Percentiles rank a stretch among this genome's conserved stretches.
Conservation (phyloP, 176 grass and related monocot species). For the Carex parvula region DNA sequence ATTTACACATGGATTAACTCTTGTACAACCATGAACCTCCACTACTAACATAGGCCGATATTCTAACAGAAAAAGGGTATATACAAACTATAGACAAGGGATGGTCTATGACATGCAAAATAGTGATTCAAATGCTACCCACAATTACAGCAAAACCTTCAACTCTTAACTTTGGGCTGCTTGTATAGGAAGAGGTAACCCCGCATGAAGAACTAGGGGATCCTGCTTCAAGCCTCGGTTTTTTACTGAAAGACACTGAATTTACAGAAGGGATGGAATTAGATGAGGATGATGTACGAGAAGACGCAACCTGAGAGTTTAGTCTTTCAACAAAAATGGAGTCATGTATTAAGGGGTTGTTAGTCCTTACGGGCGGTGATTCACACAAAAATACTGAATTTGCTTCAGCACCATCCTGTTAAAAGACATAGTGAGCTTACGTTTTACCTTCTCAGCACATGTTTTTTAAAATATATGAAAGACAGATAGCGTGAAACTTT, state of each 20-base stretch:
- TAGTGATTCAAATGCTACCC: not conserved
- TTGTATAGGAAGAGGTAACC: slow-evolving; percentile 32
- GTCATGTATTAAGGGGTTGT: slow-evolving; percentile 71
- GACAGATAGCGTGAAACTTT: not conserved
- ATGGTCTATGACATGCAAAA: not conserved
- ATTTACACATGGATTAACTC: not conserved
- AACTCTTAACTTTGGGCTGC: slow-evolving; percentile 63
- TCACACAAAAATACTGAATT: slow-evolving; percentile 52
- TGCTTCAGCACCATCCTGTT: slow-evolving; percentile 49
- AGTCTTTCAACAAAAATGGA: slow-evolving; percentile 48
- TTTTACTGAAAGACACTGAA: slow-evolving; percentile 28
- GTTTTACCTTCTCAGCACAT: not conserved
- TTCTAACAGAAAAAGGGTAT: not conserved
- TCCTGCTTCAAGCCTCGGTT: slow-evolving; percentile 35
- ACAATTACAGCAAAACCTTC: slow-evolving; percentile 52
- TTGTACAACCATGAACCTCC: not conserved
- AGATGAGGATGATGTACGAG: not conserved
- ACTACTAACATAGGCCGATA: not conserved
- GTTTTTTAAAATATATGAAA: not conserved
- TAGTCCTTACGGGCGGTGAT: slow-evolving; percentile 66
- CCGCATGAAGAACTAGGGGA: slow-evolving; percentile 59
- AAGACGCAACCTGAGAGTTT: slow-evolving; percentile 37
- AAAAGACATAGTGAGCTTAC: not conserved
- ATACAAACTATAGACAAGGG: slow-evolving; percentile 4
- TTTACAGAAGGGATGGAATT: not conserved